Evolutionary conservation across 768 basidiomycete genomes (phyloP).

Genomic region (Trametes cubensis): DNA sequence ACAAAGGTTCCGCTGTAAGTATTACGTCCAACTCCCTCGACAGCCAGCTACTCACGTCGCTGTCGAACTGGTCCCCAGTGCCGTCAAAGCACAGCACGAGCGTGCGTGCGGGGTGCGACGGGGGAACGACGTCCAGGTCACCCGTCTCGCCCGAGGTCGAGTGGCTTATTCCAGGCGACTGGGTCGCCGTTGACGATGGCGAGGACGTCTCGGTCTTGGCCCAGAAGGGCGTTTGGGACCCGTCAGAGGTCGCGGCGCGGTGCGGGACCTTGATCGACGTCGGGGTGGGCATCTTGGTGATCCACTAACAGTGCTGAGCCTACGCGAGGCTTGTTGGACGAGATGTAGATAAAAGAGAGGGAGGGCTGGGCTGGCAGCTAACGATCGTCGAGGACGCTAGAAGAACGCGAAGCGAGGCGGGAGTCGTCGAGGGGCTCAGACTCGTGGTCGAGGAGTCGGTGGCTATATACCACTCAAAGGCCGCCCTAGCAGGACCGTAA

Average conservation of each 20-base stretch:
- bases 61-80: constrained; percentile 65
- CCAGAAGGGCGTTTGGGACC: background rate
- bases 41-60: constrained; percentile 49
- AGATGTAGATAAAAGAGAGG: background rate
- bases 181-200: background rate
- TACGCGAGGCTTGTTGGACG: no score
- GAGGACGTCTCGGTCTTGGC: background rate
- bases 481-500: background rate
- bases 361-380: background rate
- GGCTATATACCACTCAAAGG: background rate
- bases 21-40: background rate
- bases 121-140: constrained; percentile 28
- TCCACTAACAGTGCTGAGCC: background rate
- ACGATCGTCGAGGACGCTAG: no score
- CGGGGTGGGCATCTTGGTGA: background rate
- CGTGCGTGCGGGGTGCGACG: constrained; percentile 42
- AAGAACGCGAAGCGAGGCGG: no score
- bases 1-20: background rate
- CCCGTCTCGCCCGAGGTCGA: constrained; percentile 12
- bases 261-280: background rate
- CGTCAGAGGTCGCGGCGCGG: constrained; percentile 13
- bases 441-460: no score
- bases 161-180: background rate
- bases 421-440: no score
- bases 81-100: constrained; percentile 75